These are phyloP conservation scores for Entomophthora muscae DNA, from an alignment of 371 early-diverging fungal genomes.

Conservation along the genomic window DNA sequence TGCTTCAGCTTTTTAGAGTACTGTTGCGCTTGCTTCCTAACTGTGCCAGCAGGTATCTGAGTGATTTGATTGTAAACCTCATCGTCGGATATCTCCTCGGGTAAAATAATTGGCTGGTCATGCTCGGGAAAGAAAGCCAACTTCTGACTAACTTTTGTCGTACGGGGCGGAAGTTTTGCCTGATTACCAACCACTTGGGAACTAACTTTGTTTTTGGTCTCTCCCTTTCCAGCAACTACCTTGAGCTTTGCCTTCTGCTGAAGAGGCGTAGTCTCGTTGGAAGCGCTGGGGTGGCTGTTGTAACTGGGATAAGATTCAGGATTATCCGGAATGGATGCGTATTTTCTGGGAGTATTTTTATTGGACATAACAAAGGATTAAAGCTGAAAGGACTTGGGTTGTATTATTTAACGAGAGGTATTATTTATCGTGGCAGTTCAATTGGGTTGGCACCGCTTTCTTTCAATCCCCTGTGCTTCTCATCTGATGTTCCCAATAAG, in stretches of 20 bases:
- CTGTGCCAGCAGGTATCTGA: constrained; percentile 13
- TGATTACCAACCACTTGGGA: constrained; percentile 10
- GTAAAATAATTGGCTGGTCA: constrained; percentile 21
- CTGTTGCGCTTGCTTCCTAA: constrained; percentile 36
- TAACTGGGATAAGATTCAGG: no score
- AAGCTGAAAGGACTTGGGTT: no score
- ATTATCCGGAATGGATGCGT: no score
- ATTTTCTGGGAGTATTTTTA: no score
- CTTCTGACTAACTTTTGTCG: constrained; percentile 81
- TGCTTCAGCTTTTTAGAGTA: constrained; percentile 15
- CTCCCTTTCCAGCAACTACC: neutral
- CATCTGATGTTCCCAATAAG: no score
- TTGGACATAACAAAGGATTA: no score
- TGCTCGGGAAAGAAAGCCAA: constrained; percentile 73
- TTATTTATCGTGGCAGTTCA: no score
- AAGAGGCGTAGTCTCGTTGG: neutral
- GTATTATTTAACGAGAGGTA: no score
- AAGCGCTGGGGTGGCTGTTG: neutral
- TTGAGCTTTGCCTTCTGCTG: neutral
- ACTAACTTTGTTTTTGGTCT: neutral
- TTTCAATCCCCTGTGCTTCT: no score
- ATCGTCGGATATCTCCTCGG: constrained; percentile 16
- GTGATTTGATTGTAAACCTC: constrained; percentile 17
- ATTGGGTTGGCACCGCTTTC: no score
- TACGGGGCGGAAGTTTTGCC: constrained; percentile 39